phyloP scores from a whole-genome alignment of 805 yeast species.

The Cyberlindnera galapagoensis region DNA sequence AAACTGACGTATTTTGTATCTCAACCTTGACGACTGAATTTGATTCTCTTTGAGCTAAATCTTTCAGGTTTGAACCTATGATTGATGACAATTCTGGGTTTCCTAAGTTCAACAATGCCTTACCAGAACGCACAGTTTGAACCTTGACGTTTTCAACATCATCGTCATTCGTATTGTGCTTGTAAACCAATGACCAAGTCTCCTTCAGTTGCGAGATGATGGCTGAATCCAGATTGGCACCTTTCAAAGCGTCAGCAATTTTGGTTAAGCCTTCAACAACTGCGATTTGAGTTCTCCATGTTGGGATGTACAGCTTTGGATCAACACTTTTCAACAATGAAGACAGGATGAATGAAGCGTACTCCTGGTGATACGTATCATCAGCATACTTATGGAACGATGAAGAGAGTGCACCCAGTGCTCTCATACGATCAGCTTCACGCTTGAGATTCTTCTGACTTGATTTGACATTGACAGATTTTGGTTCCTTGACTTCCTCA shows the following conservation, averaged over 20 bases:
- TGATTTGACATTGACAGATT: constrained; percentile 31
- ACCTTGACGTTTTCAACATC: constrained; percentile 56
- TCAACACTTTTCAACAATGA: constrained; percentile 24
- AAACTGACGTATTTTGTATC: constrained; percentile 15
- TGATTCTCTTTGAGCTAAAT: constrained; percentile 29
- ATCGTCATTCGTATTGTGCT: constrained; percentile 29
- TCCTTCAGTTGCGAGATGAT: constrained; percentile 7
- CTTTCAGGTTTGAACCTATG: constrained; percentile 22
- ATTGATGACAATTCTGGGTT: constrained; percentile 8
- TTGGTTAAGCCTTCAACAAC: constrained; percentile 34
- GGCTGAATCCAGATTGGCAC: constrained; percentile 4
- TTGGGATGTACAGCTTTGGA: constrained; percentile 26
- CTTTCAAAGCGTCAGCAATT: constrained; percentile 14
- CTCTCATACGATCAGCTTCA: constrained; percentile 41
- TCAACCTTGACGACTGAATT: constrained; percentile 42
- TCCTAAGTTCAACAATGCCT: constrained; percentile 16
- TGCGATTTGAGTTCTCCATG: constrained; percentile 58
- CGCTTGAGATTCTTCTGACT: constrained; percentile 35
- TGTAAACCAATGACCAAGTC: constrained; percentile 23
- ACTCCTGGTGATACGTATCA: constrained; percentile 14
- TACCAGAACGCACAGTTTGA: constrained; percentile 37
- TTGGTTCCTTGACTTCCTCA: constrained; percentile 25
- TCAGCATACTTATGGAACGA: constrained; percentile 24
- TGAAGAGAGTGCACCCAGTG: constrained; percentile 31
- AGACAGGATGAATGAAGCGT: constrained; percentile 26